A percentile compares a stretch with the other conserved stretches of the same genome.
Evolutionary conservation across 495 filamentous ascomycete species (phyloP).

Genomic region (Neurospora sublineolata): DNA sequence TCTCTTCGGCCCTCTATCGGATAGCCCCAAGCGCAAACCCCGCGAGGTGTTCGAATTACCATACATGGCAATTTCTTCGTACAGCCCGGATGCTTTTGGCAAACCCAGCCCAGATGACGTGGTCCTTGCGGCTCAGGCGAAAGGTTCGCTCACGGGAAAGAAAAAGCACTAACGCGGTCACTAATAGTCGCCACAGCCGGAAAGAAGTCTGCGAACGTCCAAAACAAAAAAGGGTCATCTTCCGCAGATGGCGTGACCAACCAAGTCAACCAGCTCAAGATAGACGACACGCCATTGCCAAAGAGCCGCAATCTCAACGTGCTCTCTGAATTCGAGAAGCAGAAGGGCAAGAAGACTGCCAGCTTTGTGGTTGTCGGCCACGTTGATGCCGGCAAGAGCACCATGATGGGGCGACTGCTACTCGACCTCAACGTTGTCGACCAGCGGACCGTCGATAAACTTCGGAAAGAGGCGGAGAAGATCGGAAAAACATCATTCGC

Average conservation of each 20-base stretch:
- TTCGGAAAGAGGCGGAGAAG: constrained; percentile 74
- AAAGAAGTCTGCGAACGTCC: constrained; percentile 27
- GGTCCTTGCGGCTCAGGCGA: constrained; percentile 75
- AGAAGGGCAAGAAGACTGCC: constrained; percentile 64
- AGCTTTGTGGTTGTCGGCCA: constrained; percentile 98
- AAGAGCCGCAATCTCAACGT: constrained; percentile 86
- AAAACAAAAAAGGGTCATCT: constrained; percentile 23
- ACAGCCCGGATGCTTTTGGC: constrained; percentile 54
- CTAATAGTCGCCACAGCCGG: constrained; percentile 35
- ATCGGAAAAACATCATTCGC: constrained; percentile 94
- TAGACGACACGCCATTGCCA: constrained; percentile 59
- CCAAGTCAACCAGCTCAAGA: constrained; percentile 46
- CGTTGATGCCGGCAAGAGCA: constrained; percentile 96
- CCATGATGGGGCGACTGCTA: constrained; percentile 89
- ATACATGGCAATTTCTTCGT: constrained; percentile 32
- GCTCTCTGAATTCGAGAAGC: constrained; percentile 64
- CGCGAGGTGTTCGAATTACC: constrained; percentile 38
- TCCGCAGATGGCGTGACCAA: constrained; percentile 26
- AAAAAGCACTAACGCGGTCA: constrained; percentile 27
- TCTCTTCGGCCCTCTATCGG: constrained; percentile 42
- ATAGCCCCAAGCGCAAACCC: constrained; percentile 22
- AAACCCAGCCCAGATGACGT: constrained; percentile 91
- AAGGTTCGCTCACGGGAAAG: constrained; percentile 58
- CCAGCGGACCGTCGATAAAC: constrained; percentile 75
- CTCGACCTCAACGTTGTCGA: constrained; percentile 81